Conservation (phyloP, 23 red algal species). For the Gracilariopsis chorda region DNA sequence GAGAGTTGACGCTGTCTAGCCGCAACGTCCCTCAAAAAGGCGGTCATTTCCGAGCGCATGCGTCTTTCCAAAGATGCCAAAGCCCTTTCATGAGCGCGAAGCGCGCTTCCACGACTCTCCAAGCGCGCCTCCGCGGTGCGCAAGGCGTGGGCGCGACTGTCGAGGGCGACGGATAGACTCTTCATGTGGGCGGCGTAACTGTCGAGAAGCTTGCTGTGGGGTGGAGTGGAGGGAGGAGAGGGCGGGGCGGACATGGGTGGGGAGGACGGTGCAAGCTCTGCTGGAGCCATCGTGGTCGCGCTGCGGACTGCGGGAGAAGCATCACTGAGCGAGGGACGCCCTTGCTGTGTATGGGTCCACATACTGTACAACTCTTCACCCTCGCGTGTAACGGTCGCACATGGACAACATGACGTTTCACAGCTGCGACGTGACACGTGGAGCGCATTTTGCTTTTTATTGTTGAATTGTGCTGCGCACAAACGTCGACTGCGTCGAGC, state of each 20-base stretch:
- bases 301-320: not conserved
- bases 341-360: no score
- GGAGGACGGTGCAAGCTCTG: not conserved
- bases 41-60: constrained; percentile 7
- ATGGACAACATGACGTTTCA: no score
- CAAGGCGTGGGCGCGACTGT: constrained; percentile 8
- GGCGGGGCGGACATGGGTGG: not conserved
- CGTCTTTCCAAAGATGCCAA: not conserved
- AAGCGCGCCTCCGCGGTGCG: not conserved
- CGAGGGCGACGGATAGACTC: constrained; percentile 20
- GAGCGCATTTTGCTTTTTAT: no score
- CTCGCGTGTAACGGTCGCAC: no score
- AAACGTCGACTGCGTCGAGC: no score
- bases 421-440: not conserved
- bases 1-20: constrained; percentile 4
- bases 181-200: constrained; percentile 21
- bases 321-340: no score
- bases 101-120: constrained; percentile 1
- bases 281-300: not conserved
- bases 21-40: not conserved
- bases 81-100: not conserved
- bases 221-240: not conserved
- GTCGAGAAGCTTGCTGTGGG: constrained; percentile 14
- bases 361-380: no score
- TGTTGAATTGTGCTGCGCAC: no score